These are phyloP conservation scores for Echeveria elegans DNA, from an alignment of 164 flowering plant species.

Conservation along the genomic window DNA sequence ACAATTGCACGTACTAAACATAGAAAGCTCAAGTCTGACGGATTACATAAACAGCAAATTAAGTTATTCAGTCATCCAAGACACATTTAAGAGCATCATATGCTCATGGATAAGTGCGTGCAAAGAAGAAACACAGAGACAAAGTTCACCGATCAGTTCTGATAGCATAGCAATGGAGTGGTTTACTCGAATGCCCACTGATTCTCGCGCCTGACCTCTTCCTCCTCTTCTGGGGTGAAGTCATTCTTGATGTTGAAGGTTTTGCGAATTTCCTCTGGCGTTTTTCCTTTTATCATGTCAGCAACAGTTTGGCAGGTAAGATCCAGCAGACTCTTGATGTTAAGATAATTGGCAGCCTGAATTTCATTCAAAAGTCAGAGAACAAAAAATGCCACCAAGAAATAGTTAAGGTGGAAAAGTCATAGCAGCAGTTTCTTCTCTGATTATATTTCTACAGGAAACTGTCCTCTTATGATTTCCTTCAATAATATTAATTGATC, in stretches of 20 bases:
- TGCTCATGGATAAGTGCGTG: neutral
- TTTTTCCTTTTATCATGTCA: constrained; percentile 6
- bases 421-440: too few species aligned
- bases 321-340: constrained; percentile 7
- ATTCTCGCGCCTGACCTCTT: constrained; percentile 3
- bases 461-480: neutral
- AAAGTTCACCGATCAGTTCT: neutral
- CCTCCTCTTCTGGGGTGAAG: constrained; percentile 6
- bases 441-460: too few species aligned
- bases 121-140: neutral
- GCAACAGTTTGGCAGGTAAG: constrained; percentile 7
- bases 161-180: neutral
- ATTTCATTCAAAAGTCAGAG: neutral
- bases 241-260: constrained; percentile 7
- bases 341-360: constrained; percentile 7
- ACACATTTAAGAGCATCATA: too few species aligned
- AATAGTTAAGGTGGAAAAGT: too few species aligned
- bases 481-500: neutral
- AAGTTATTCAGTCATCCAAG: too few species aligned
- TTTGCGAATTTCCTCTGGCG: constrained; percentile 3
- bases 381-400: too few species aligned
- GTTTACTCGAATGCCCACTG: constrained; percentile 5
- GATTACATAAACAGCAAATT: too few species aligned
- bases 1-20: too few species aligned
- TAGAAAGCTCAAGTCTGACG: too few species aligned